These are phyloP conservation scores for Fusarium proliferatum DNA, from an alignment of 2,329 filamentous ascomycete genomes.

Conservation along the genomic window DNA sequence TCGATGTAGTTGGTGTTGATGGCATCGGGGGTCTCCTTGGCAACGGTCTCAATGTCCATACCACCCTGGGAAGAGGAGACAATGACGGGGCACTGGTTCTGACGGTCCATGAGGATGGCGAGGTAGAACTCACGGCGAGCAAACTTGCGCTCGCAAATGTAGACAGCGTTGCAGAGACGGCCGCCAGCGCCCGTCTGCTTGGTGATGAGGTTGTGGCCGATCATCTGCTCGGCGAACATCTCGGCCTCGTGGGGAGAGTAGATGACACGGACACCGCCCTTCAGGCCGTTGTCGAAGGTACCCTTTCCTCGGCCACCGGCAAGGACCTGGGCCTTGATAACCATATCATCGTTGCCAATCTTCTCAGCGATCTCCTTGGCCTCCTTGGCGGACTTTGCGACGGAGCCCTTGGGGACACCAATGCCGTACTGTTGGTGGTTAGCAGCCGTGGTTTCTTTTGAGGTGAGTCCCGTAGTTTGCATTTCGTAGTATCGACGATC, in stretches of 20 bases:
- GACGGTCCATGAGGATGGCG: slow-evolving; percentile 97
- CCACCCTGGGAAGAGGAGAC: slow-evolving; percentile 98
- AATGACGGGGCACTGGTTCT: slow-evolving; percentile 90
- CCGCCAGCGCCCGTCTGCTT: slow-evolving; percentile 97
- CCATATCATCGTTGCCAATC: slow-evolving; percentile 95
- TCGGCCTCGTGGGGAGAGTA: slow-evolving; percentile 96
- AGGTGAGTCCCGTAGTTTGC: slow-evolving; percentile 15
- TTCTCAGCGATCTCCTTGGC: slow-evolving; percentile 91
- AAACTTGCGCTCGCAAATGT: slow-evolving; percentile 99
- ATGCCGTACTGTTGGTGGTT: slow-evolving; percentile 80
- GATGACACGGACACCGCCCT: slow-evolving; percentile 98
- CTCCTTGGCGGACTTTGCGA: slow-evolving; percentile 85
- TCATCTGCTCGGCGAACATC: slow-evolving; percentile 99
- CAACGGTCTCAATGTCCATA: slow-evolving; percentile 99
- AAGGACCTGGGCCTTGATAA: slow-evolving; percentile 99
- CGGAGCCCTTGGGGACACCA: slow-evolving; percentile 88
- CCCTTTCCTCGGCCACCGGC: slow-evolving; percentile 98
- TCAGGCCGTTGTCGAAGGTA: slow-evolving; percentile 96
- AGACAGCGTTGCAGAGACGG: slow-evolving; percentile 95
- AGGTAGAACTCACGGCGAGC: slow-evolving; percentile 99
- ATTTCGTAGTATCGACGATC: slow-evolving; percentile 25
- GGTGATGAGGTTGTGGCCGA: slow-evolving; percentile 98
- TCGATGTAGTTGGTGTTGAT: slow-evolving; percentile 95
- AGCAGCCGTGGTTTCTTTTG: slow-evolving; percentile 20
- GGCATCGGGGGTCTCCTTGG: slow-evolving; percentile 96